phyloP scores from a whole-genome alignment of 306 rosid species.

The Quercus suber region DNA sequence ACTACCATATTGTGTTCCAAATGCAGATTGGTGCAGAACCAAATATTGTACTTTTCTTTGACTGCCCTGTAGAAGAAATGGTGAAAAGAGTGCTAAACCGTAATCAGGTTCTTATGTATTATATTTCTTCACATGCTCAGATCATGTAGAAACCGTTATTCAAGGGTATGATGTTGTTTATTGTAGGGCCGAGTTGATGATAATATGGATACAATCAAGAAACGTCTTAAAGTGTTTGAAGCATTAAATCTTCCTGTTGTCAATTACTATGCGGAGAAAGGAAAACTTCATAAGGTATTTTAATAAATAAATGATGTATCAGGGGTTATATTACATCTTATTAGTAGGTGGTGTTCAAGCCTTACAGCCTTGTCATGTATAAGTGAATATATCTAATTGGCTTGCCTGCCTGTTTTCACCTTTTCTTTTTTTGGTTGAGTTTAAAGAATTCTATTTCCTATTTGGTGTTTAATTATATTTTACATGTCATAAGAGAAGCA shows the following conservation, averaged over 20 bases:
- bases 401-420: not conserved
- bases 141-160: slow-evolving; percentile 5
- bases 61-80: slow-evolving; percentile 94
- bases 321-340: not conserved
- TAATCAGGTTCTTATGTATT: slow-evolving; percentile 62
- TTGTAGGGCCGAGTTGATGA: slow-evolving; percentile 96
- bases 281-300: slow-evolving; percentile 75
- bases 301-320: not conserved
- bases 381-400: not conserved
- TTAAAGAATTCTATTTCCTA: not conserved
- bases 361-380: not conserved
- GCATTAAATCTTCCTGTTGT: slow-evolving; percentile 76
- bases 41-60: slow-evolving; percentile 80
- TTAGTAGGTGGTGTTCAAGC: not conserved
- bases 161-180: slow-evolving; percentile 24
- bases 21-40: slow-evolving; percentile 80
- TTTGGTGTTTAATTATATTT: not conserved
- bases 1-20: slow-evolving; percentile 1
- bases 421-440: not conserved
- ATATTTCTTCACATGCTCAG: not conserved
- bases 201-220: slow-evolving; percentile 79
- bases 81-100: slow-evolving; percentile 90
- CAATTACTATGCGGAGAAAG: slow-evolving; percentile 64
- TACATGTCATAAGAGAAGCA: slow-evolving; percentile 15
- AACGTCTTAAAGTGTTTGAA: slow-evolving; percentile 76